Evolutionary conservation across 176 grass and related monocot species (phyloP).

Genomic region (Zoysia pacifica): DNA sequence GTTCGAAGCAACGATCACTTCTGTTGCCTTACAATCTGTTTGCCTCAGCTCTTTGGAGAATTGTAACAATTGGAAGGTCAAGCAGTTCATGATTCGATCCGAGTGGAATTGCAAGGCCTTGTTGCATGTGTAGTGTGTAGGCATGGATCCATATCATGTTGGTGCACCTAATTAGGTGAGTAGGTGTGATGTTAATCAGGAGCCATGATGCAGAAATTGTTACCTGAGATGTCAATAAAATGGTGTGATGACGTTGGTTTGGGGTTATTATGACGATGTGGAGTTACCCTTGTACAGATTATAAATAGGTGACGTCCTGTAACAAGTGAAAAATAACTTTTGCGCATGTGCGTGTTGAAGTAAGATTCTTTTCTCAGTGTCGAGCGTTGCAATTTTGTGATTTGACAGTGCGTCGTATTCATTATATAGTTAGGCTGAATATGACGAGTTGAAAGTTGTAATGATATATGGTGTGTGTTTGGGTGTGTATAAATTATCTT

Average conservation of each 20-base stretch:
- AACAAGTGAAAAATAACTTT: slow-evolving; percentile 21
- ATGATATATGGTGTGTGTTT: neutral
- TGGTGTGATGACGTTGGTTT: slow-evolving; percentile 10
- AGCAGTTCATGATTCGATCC: neutral
- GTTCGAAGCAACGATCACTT: neutral
- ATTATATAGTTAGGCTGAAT: neutral
- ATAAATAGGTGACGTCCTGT: slow-evolving; percentile 10
- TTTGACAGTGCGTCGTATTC: neutral
- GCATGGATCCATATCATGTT: slow-evolving; percentile 18
- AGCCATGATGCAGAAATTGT: neutral
- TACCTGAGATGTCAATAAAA: slow-evolving; percentile 45
- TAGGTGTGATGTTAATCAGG: slow-evolving; percentile 8
- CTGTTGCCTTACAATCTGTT: neutral
- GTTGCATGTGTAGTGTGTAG: slow-evolving; percentile 25
- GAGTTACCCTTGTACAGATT: slow-evolving; percentile 51
- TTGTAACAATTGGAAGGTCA: neutral
- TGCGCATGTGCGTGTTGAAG: neutral
- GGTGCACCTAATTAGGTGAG: slow-evolving; percentile 20
- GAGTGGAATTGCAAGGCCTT: slow-evolving; percentile 30
- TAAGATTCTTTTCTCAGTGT: neutral
- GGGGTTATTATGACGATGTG: slow-evolving; percentile 21
- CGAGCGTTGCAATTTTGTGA: neutral
- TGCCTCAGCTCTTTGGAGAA: slow-evolving; percentile 5
- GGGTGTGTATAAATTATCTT: neutral
- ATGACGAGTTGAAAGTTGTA: neutral